Base-by-base conservation (phyloP, 2,329 filamentous ascomycete genomes). In the Colletotrichum liaoningense region DNA sequence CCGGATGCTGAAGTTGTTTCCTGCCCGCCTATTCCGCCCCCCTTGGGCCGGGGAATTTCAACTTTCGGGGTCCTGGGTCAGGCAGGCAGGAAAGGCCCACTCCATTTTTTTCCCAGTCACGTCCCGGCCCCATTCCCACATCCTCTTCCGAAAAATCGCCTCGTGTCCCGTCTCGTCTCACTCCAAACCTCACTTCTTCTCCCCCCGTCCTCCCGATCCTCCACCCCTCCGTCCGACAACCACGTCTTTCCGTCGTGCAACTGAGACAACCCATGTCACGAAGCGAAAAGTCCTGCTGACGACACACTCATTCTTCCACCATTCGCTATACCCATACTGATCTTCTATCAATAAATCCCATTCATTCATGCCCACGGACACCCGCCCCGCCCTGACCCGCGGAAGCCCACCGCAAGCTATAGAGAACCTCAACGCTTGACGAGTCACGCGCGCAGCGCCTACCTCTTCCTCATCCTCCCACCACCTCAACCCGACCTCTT, bases 111-210 rank as follows among this genome's bases (percentile, higher is more conserved):
- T 30, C n/a, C n/a, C 58, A 70, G 55, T 73, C 70, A 70, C 46
- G 59, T 69, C 66, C 55, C 66, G 70, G 70, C 66, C 60, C 54
- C 55, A 69, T 58, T 62, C 65, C 67, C 70, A 69, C 66, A 60
- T 59, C 70, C 46, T 69, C 57, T 57, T n/a, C 70, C 70, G 70
- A 70, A 73, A 73, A 73, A 65, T 70, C 70, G 70, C 70, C 70
- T 73, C 67, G 70, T 70, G 70, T 73, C 66, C 66, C 66, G 69
- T 64, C 69, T 72, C 66, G 60, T 64, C 69, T 72, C 65, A 69
- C 67, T 26, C 46, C 16, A 65, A 60, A 46, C 67, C 54, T 70
- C 66, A 49, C 55, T 30, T 33, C 38, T 22, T 69, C 69, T 70
- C 28, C 54, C 70, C 70, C 70, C 70, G 66, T 70, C 22, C 6